Evolutionary conservation across 192 early-diverging fungal genomes (phyloP).

Genomic region (Ambispora gerdemannii): DNA sequence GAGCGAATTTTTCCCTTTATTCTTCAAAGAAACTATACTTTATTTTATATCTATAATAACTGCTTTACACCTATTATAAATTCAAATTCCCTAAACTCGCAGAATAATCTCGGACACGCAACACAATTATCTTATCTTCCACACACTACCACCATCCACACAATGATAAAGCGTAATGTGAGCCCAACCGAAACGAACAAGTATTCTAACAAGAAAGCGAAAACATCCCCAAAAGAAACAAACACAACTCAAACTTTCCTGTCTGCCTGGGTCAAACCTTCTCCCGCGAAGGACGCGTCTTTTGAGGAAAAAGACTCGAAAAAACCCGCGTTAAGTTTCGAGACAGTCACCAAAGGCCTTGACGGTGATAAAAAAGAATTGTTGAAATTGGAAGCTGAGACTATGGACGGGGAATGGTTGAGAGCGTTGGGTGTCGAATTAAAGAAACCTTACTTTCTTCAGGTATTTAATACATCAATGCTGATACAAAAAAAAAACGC

Average conservation of each 20-base stretch:
- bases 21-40: no score
- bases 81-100: no score
- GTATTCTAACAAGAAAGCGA: background rate
- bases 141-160: no score
- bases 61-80: no score
- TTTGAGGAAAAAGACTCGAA: background rate
- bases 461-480: slow-evolving; percentile 35
- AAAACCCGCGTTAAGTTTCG: slow-evolving; percentile 22
- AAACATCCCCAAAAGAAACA: background rate
- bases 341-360: slow-evolving; percentile 34
- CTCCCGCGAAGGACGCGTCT: background rate
- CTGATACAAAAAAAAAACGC: background rate
- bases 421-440: slow-evolving; percentile 56
- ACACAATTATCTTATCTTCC: no score
- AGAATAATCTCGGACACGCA: no score
- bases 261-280: slow-evolving; percentile 9
- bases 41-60: no score
- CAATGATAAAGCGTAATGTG: no score
- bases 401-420: slow-evolving; percentile 75
- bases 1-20: no score
- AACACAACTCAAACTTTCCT: background rate
- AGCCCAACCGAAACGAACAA: no score
- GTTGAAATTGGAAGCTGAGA: slow-evolving; percentile 59
- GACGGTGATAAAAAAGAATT: slow-evolving; percentile 38
- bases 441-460: slow-evolving; percentile 55